phyloP scores from a whole-genome alignment of 495 filamentous ascomycete species.

The Xylaria cubensis region DNA sequence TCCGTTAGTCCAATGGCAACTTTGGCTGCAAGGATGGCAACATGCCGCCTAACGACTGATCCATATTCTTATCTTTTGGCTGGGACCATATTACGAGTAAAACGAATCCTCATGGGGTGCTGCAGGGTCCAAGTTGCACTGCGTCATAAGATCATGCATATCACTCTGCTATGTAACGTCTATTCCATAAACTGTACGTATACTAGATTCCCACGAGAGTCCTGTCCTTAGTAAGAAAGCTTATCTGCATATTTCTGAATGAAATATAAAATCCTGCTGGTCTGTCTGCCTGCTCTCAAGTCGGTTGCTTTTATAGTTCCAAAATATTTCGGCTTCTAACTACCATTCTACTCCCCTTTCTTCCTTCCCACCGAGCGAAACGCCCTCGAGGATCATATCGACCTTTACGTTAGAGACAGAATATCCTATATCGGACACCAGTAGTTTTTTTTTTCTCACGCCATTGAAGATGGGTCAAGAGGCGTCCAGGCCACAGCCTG shows the following conservation, averaged over 20 bases:
- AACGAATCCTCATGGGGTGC: slow-evolving; percentile 6
- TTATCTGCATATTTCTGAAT: not conserved
- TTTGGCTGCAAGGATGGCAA: slow-evolving; percentile 21
- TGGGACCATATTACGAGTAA: not conserved
- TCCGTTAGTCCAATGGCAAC: slow-evolving; percentile 19
- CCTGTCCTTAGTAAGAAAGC: slow-evolving; percentile 10
- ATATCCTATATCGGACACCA: not conserved
- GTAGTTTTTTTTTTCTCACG: not conserved
- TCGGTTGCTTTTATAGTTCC: not conserved
- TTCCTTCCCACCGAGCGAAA: not conserved
- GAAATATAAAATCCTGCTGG: slow-evolving; percentile 2
- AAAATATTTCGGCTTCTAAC: slow-evolving; percentile 4
- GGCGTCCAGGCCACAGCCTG: slow-evolving; percentile 37
- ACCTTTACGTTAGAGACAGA: not conserved
- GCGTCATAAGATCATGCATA: slow-evolving; percentile 16
- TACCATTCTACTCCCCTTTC: not conserved
- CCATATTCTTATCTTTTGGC: slow-evolving; percentile 4
- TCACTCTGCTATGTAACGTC: slow-evolving; percentile 12
- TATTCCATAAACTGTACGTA: slow-evolving; percentile 7
- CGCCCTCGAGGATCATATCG: not conserved
- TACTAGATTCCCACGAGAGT: not conserved
- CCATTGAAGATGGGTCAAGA: slow-evolving; percentile 36
- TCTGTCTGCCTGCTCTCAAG: not conserved
- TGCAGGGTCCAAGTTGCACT: slow-evolving; percentile 13
- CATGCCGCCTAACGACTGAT: not conserved